Evolutionary conservation across 2,329 filamentous ascomycete species (phyloP).

Genomic region (Botrytis tulipae): DNA sequence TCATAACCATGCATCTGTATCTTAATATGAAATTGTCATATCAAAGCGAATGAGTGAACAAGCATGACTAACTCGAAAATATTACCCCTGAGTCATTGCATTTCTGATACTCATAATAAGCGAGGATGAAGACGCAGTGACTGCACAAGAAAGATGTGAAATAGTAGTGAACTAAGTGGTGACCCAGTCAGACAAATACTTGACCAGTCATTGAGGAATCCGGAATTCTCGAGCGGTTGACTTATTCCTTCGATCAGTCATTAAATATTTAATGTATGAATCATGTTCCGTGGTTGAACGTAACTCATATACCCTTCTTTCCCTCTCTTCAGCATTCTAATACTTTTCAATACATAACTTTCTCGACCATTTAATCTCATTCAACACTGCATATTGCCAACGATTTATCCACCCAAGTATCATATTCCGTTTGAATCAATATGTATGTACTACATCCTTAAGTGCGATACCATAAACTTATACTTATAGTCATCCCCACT

Average conservation of each 20-base stretch:
- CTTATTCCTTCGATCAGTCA: rapidly evolving
- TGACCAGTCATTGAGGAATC: not conserved
- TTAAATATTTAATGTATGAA: not conserved
- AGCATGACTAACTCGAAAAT: not conserved
- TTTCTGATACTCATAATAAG: not conserved
- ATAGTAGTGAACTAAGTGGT: rapidly evolving
- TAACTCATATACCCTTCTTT: not conserved
- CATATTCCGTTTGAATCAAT: not conserved
- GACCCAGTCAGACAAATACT: not conserved
- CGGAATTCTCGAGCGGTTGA: not conserved
- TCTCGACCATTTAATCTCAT: not conserved
- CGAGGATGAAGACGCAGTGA: not conserved
- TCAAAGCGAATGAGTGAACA: not conserved
- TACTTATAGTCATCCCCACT: too few relatives aligned
- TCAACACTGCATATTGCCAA: not conserved
- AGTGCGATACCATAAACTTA: too few relatives aligned
- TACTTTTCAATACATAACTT: too few relatives aligned
- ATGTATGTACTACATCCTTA: not conserved
- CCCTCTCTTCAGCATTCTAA: too few relatives aligned
- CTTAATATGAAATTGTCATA: not conserved
- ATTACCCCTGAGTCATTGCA: too few relatives aligned
- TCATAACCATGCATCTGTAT: not conserved
- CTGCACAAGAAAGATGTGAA: not conserved
- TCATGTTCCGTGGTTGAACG: not conserved
- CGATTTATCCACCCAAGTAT: not conserved